Percentiles rank a stretch among this genome's conserved stretches.
Conservation (phyloP, 176 grass and related monocot species). For the Carex littledalei region DNA sequence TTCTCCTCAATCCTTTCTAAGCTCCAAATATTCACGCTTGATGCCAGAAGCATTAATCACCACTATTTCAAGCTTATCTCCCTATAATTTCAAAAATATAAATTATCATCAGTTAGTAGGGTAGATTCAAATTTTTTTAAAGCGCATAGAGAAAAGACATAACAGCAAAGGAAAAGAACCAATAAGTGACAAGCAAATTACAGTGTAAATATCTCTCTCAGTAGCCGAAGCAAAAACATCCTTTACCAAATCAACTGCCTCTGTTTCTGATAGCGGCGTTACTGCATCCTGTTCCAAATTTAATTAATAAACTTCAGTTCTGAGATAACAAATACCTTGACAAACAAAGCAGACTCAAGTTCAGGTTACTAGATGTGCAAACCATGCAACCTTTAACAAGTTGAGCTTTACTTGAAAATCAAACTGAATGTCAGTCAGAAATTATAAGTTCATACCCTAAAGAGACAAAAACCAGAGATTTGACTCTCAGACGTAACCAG, state of each 20-base stretch:
- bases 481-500: not conserved
- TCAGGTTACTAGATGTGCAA: not conserved
- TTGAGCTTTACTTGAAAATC: not conserved
- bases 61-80: conserved; percentile 89
- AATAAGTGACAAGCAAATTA: conserved; percentile 24
- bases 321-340: conserved; percentile 7
- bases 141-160: not conserved
- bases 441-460: not conserved
- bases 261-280: conserved; percentile 74
- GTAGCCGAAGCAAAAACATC: conserved; percentile 98
- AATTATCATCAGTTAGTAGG: conserved; percentile 18
- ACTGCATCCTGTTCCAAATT: conserved; percentile 71
- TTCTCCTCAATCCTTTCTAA: conserved; percentile 73
- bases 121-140: not conserved
- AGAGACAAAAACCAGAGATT: not conserved
- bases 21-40: conserved; percentile 69
- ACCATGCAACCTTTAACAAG: not conserved
- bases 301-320: not conserved
- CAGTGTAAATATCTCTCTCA: conserved; percentile 97
- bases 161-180: not conserved
- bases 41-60: conserved; percentile 77
- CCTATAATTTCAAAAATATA: conserved; percentile 39
- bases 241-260: conserved; percentile 90
- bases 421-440: not conserved
- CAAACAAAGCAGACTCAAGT: not conserved